Evolutionary conservation across 2,329 filamentous ascomycete species (phyloP), one percentile per base, ranked within the genome.

Genomic region (Penicillium griseofulvum): DNA sequence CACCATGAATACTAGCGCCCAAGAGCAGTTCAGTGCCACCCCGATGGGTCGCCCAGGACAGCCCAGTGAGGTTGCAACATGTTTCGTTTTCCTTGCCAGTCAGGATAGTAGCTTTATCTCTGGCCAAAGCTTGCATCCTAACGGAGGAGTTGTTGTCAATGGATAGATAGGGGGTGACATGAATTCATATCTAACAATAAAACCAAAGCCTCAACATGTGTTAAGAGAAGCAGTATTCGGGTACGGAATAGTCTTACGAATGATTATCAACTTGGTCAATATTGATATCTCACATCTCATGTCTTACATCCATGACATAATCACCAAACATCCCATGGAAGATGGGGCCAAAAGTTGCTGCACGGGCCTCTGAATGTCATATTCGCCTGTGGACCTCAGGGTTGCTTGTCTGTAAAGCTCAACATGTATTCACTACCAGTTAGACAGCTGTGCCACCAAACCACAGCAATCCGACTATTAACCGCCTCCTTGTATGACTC

Each of bases 41-140:
- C 90, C 89, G 0, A 90, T 94, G 80, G 89, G 89, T 4, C 79
- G 90, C 16, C 88, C 88, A 0, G 87, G 84, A 1, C 90, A 94
- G 73, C 90, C 89, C 1, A 88, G 84, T 50, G 90, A 94, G 78
- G 87, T 93, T 60, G 90, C 89, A 0, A 87, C 88, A 0, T 90
- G 87, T 66, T 88, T 91, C 52, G 89, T 94, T 4, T 94, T 94
- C 73, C 76, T 94, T 62, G 89, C 90, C 0, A 87, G 85, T 51
- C 77, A 80, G 56, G 90, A 94, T 70, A 89, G 87, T 67, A 86
- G 84, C 41, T 86, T 84, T 56, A 85, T 93, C 38, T 87, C 83
- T 49, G 89, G 90, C 1, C 89, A 93, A 77, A 80, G 77, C 8
- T 74, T 87, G 49, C 84, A 88, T 68, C 79, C 82, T 26, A 87